These are phyloP conservation scores for Herpetomonas tarakana DNA, from an alignment of 208 protist genomes.

Conservation along the genomic window DNA sequence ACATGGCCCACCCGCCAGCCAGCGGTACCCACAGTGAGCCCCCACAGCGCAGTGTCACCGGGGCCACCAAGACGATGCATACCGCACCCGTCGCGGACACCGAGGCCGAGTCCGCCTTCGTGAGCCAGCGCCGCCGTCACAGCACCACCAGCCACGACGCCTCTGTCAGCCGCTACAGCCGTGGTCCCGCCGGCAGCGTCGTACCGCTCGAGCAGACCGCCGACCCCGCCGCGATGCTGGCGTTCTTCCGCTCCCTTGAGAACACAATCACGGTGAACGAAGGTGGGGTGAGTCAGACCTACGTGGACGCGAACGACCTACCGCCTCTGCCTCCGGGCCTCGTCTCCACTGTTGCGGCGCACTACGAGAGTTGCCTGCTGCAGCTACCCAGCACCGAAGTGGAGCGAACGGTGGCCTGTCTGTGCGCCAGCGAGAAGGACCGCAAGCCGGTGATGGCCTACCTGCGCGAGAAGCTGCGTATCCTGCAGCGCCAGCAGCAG, in stretches of 20 bases:
- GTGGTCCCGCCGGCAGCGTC: constrained; percentile 13
- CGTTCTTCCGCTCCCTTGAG: not conserved
- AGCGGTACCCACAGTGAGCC: no score
- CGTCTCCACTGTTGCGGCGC: constrained; percentile 27
- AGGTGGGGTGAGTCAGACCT: constrained; percentile 14
- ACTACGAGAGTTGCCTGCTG: constrained; percentile 39
- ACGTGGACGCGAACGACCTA: constrained; percentile 22
- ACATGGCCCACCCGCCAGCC: no score
- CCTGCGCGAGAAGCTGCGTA: constrained; percentile 23
- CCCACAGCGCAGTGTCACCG: no score
- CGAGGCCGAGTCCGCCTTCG: no score
- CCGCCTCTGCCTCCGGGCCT: constrained; percentile 37
- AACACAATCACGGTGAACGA: not conserved
- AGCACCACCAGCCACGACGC: not conserved
- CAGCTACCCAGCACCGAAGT: constrained; percentile 30
- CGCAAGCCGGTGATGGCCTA: constrained; percentile 34
- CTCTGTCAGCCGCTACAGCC: not conserved
- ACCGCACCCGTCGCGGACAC: no score
- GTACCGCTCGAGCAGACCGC: not conserved
- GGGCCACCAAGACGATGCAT: no score
- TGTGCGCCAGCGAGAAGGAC: constrained; percentile 19
- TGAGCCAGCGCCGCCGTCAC: no score
- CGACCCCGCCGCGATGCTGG: not conserved
- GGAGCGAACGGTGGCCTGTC: constrained; percentile 36
- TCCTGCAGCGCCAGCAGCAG: not conserved